These are phyloP conservation scores for Hygrophila difformis DNA, from an alignment of 257 asterid genomes.

Conservation along the genomic window DNA sequence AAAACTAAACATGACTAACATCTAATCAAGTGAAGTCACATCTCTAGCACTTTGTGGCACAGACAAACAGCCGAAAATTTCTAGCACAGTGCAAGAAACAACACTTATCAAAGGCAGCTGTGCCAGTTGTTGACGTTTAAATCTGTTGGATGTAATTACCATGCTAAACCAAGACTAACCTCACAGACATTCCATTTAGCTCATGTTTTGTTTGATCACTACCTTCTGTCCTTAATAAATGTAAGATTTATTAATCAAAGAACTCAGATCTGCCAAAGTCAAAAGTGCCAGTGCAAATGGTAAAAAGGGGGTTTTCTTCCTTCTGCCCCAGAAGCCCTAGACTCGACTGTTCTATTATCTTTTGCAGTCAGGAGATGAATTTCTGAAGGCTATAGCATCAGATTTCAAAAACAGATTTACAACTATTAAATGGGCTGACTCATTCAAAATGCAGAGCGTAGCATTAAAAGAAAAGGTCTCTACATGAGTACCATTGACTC, in stretches of 20 bases:
- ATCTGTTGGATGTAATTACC: neutral
- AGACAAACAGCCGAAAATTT: neutral
- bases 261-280: slow-evolving; percentile 5
- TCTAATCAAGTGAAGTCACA: slow-evolving; percentile 14
- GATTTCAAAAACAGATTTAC: slow-evolving; percentile 9
- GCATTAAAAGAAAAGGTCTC: slow-evolving; percentile 25
- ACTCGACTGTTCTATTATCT: slow-evolving; percentile 6
- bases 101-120: slow-evolving; percentile 2
- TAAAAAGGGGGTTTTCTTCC: slow-evolving; percentile 1
- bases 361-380: slow-evolving; percentile 12
- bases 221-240: no score
- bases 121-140: neutral
- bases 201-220: no score
- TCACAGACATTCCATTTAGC: no score
- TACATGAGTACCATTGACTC: slow-evolving; percentile 16
- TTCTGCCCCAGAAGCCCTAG: slow-evolving; percentile 4
- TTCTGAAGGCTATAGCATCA: neutral
- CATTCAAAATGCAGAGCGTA: slow-evolving; percentile 14
- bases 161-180: neutral
- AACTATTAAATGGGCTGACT: slow-evolving; percentile 12
- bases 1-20: neutral
- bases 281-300: slow-evolving; percentile 3
- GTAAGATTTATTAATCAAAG: neutral
- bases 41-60: slow-evolving; percentile 15
- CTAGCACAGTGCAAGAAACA: neutral